Evolutionary conservation across 148 eudicot species (phyloP).

Genomic region (Rhododendron williamsianum): DNA sequence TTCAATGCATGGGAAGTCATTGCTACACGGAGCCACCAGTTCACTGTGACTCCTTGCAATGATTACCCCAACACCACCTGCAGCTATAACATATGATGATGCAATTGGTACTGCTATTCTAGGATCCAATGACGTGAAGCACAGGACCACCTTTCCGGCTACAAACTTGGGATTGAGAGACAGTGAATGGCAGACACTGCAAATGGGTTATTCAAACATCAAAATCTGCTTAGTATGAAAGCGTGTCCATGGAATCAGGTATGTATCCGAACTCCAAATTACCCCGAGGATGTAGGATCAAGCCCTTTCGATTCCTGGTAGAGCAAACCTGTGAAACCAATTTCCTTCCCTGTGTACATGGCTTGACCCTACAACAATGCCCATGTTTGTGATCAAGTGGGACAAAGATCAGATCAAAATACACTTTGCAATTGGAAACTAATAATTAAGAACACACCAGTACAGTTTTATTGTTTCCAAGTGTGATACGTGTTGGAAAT

Average conservation of each 20-base stretch:
- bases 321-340: conserved; percentile 6
- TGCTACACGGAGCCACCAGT: neutral
- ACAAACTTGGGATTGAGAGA: neutral
- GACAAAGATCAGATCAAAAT: neutral
- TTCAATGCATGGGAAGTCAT: conserved; percentile 14
- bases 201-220: neutral
- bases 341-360: conserved; percentile 11
- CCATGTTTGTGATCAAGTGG: neutral
- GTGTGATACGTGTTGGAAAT: conserved; percentile 20
- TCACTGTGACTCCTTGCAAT: conserved; percentile 7
- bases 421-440: neutral
- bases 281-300: neutral
- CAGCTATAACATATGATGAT: neutral
- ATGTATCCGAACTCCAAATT: neutral
- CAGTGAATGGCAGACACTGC: conserved; percentile 11
- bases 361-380: conserved; percentile 18
- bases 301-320: neutral
- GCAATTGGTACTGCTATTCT: neutral
- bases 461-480: conserved; percentile 25
- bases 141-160: conserved; percentile 25
- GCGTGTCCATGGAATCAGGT: neutral
- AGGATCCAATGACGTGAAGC: neutral
- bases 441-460: conserved; percentile 6
- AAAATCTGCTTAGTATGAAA: neutral
- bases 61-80: conserved; percentile 23